These are phyloP conservation scores for Erysimum cheiri DNA, from an alignment of 441 rosid genomes.

Conservation along the genomic window DNA sequence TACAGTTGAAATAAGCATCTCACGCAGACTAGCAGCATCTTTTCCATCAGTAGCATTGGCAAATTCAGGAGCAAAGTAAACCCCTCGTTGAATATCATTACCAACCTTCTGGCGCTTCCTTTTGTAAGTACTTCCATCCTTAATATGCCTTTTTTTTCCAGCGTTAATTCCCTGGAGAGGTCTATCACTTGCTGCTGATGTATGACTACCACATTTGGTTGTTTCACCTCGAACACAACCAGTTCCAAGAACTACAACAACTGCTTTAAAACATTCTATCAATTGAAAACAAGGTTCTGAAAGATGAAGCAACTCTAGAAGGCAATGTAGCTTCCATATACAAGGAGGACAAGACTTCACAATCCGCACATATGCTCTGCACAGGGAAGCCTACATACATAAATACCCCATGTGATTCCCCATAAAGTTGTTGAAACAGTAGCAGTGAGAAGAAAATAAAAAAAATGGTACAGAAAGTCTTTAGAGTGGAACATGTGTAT, in stretches of 20 bases:
- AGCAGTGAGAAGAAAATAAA: slow-evolving; percentile 15
- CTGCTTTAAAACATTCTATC: slow-evolving; percentile 78
- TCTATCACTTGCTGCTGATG: slow-evolving; percentile 45
- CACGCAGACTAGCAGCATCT: slow-evolving; percentile 59
- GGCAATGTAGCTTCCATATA: slow-evolving; percentile 86
- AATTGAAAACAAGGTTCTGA: slow-evolving; percentile 77
- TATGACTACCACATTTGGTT: slow-evolving; percentile 42
- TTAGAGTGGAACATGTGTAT: slow-evolving; percentile 36
- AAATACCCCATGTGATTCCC: slow-evolving; percentile 27
- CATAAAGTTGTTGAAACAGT: slow-evolving; percentile 18
- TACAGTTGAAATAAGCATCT: slow-evolving; percentile 62
- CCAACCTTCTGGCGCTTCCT: slow-evolving; percentile 78
- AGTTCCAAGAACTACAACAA: slow-evolving; percentile 66
- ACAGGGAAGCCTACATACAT: slow-evolving; percentile 75
- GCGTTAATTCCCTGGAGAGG: slow-evolving; percentile 49
- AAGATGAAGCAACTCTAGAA: slow-evolving; percentile 62
- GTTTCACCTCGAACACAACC: slow-evolving; percentile 57
- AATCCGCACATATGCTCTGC: slow-evolving; percentile 75
- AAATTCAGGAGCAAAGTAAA: slow-evolving; percentile 47
- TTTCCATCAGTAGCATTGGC: slow-evolving; percentile 58
- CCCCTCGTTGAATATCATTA: slow-evolving; percentile 49
- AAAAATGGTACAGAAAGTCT: slow-evolving; percentile 27
- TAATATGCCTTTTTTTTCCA: slow-evolving; percentile 71
- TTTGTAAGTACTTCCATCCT: slow-evolving; percentile 49
- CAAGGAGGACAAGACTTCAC: slow-evolving; percentile 78